Conservation (phyloP, 1,284 basidiomycete genomes). For the Megacollybia platyphylla region DNA sequence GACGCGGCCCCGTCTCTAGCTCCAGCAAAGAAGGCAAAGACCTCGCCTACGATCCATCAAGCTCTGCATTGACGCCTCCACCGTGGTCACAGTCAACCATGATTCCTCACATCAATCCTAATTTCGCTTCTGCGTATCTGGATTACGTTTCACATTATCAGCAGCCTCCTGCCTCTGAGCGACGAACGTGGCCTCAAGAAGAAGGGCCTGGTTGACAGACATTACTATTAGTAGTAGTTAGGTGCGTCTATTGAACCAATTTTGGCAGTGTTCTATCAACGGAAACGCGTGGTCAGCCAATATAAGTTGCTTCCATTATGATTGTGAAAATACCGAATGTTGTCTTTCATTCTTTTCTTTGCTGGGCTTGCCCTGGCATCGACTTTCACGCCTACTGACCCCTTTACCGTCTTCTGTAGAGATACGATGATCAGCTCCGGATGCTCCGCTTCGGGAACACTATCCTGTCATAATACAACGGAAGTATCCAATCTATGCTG, state of each 20-base stretch:
- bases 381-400: neutral
- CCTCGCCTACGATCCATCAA: no score
- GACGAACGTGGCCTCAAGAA: neutral
- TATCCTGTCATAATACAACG: slow-evolving; percentile 33
- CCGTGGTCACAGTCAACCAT: slow-evolving; percentile 23
- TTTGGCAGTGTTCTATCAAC: no score
- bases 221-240: no score
- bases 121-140: slow-evolving; percentile 29
- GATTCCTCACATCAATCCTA: slow-evolving; percentile 72
- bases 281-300: no score
- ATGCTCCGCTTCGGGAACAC: slow-evolving; percentile 25
- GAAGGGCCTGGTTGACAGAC: neutral
- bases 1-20: no score
- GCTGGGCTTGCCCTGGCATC: neutral
- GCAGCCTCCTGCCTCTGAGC: no score
- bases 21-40: no score
- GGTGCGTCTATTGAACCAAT: no score
- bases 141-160: no score
- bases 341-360: neutral
- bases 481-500: slow-evolving; percentile 31
- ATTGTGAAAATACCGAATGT: neutral
- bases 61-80: neutral
- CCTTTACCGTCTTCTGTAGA: slow-evolving; percentile 15
- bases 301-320: no score
- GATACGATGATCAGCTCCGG: slow-evolving; percentile 18